Base-by-base conservation (phyloP, 129 eudicot species). In the Kitagawia praeruptora region DNA sequence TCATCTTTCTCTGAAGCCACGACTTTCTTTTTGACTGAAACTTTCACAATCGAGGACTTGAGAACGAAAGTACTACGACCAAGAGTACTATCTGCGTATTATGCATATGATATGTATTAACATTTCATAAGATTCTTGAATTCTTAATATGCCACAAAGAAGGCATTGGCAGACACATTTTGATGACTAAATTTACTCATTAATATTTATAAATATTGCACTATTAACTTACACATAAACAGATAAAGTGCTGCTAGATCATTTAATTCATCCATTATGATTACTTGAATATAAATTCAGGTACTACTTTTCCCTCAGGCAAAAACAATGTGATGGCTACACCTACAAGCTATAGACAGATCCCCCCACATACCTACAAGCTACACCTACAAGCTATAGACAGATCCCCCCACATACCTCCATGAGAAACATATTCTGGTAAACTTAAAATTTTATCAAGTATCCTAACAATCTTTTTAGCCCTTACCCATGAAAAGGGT, bases 41-140 rank as follows among this genome's bases (percentile, higher is more conserved):
- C 73, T 67, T 67, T 67, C 23, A 67, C 73, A 4, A 42, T 67
- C 23, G 73, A 67, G 41, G 73, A 31, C 73, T 67, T 67, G 41
- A 67, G 14, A 67, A 67, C 31, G 73, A 67, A 67, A 27, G 39
- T 67, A 14, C 73, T 34, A 10, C 23, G 39, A 15, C 38, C 73
- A 67, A 42, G 73, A 13, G 41, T 0, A 61, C 15, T 61, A 21
- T 61, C 73, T 67, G 73, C 23, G 6, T 12, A 67, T 15, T 1
- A 67, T 15, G 73, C 41, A 31, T 12, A 66, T 31, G 8, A 67
- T 4, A 67, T 67, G 34, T 67, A 41, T 67, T 67, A 67, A 10
- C 73, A 67, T 15, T 67, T 31, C 42, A 13, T 31, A 13, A 67
- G 9, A 67, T 15, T 12, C 42, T 42, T 28, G 8, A 64, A 25